Evolutionary conservation across 176 grass and related monocot species (phyloP).

Genomic region (Oryza longistaminata): DNA sequence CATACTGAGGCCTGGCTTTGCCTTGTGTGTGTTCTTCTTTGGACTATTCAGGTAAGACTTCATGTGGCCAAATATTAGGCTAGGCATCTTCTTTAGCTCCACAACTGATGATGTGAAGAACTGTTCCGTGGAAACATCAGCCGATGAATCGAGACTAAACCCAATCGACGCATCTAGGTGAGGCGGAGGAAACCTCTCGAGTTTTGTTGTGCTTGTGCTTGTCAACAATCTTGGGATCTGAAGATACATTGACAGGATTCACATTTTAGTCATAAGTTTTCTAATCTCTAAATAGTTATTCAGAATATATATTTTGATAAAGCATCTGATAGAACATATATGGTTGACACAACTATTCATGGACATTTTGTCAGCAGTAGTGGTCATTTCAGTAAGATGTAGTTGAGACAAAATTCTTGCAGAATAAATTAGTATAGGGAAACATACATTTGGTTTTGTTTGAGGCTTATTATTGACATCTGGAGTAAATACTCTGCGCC

Average conservation of each 20-base stretch:
- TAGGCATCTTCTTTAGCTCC: slow-evolving; percentile 55
- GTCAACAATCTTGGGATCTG: slow-evolving; percentile 77
- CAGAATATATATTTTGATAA: not conserved
- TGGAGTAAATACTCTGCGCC: slow-evolving; percentile 65
- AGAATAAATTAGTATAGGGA: not conserved
- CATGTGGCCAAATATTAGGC: slow-evolving; percentile 47
- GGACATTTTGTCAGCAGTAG: not conserved
- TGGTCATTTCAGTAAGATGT: not conserved
- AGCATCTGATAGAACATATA: not conserved
- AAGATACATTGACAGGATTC: slow-evolving; percentile 23
- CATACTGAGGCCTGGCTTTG: slow-evolving; percentile 57
- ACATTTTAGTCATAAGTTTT: slow-evolving; percentile 8
- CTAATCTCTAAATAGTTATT: not conserved
- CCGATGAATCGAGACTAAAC: slow-evolving; percentile 37
- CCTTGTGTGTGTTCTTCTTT: slow-evolving; percentile 49
- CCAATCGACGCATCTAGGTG: slow-evolving; percentile 91
- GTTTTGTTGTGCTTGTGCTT: slow-evolving; percentile 68
- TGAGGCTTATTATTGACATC: slow-evolving; percentile 46
- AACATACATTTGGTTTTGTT: slow-evolving; percentile 50
- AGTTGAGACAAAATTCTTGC: not conserved
- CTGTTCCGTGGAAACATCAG: slow-evolving; percentile 44
- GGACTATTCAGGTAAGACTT: slow-evolving; percentile 58
- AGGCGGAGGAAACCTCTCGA: slow-evolving; percentile 89
- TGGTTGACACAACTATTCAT: not conserved
- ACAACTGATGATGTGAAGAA: slow-evolving; percentile 59